Percentiles rank a stretch among this genome's conserved stretches.
These are phyloP conservation scores for Wickerhamia fluorescens DNA, from an alignment of 805 yeast species.

Conservation along the genomic window DNA sequence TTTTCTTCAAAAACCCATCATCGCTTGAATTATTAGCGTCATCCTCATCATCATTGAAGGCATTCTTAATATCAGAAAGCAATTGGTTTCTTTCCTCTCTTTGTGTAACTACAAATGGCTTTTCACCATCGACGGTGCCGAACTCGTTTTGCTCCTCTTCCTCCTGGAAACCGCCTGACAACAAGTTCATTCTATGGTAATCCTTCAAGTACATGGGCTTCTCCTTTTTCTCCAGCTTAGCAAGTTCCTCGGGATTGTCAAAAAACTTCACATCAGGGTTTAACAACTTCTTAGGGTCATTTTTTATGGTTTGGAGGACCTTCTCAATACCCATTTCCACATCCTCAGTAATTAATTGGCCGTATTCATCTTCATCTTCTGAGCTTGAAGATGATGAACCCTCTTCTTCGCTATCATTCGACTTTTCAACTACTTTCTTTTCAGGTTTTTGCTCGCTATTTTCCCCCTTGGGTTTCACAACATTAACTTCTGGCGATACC, in stretches of 20 bases:
- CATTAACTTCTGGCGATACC: conserved; percentile 13
- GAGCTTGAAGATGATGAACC: conserved; percentile 30
- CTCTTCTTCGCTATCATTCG: too few relatives aligned
- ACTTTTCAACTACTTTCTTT: conserved; percentile 19
- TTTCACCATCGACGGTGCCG: conserved; percentile 45
- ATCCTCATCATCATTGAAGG: conserved; percentile 42
- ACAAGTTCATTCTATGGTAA: conserved; percentile 77
- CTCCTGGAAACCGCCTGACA: conserved; percentile 55
- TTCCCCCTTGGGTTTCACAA: conserved; percentile 13
- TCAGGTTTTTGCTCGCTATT: too few relatives aligned
- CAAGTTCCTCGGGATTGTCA: conserved; percentile 48
- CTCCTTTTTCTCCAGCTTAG: conserved; percentile 12
- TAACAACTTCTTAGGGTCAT: conserved; percentile 57
- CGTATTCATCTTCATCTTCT: conserved; percentile 88
- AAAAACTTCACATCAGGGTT: conserved; percentile 71
- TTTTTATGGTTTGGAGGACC: conserved; percentile 64
- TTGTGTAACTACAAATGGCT: conserved; percentile 70
- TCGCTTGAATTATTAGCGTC: too few relatives aligned
- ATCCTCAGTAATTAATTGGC: conserved; percentile 79
- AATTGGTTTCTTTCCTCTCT: conserved; percentile 67
- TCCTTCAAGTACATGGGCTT: conserved; percentile 88
- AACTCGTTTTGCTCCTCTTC: conserved; percentile 38
- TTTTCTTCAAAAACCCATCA: conserved; percentile 52
- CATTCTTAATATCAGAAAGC: conserved; percentile 70
- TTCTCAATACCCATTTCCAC: conserved; percentile 73